A percentile compares a stretch with the other conserved stretches of the same genome.
Evolutionary conservation across 1,284 basidiomycete species (phyloP).

Genomic region (Cutaneotrichosporon curvatum): DNA sequence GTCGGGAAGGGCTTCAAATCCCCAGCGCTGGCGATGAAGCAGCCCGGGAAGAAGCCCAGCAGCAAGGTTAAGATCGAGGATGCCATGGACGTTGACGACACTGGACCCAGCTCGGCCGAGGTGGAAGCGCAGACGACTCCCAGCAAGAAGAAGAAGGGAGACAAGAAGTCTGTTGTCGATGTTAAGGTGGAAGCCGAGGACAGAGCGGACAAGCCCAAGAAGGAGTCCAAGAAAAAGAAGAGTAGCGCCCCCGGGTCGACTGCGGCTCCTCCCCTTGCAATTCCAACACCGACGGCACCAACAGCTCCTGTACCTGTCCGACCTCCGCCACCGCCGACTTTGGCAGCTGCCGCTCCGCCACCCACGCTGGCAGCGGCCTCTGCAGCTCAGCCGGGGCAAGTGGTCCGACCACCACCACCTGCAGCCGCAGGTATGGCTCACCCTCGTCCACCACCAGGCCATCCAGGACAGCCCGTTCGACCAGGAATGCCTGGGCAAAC

Average conservation of each 20-base stretch:
- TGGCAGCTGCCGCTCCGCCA: not conserved
- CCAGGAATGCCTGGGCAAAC: not conserved
- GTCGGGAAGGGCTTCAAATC: slow-evolving; percentile 17
- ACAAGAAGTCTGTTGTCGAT: no score
- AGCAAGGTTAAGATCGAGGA: slow-evolving; percentile 11
- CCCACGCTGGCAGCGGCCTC: not conserved
- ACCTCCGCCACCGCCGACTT: not conserved
- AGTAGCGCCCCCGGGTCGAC: slow-evolving; percentile 2
- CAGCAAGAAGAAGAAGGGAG: slow-evolving; percentile 13
- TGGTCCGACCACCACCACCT: slow-evolving; percentile 1
- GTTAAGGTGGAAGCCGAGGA: no score
- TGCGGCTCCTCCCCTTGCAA: not conserved
- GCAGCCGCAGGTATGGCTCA: slow-evolving; percentile 5
- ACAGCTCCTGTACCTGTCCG: not conserved
- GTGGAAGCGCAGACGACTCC: slow-evolving; percentile 1
- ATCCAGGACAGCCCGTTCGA: not conserved
- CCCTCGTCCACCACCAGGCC: not conserved
- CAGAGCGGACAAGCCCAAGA: slow-evolving; percentile 9
- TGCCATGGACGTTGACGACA: slow-evolving; percentile 17
- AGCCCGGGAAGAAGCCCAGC: slow-evolving; percentile 9
- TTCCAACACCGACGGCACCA: not conserved
- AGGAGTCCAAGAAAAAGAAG: slow-evolving; percentile 26
- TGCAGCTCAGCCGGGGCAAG: not conserved
- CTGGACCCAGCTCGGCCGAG: not conserved
- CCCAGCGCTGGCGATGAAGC: slow-evolving; percentile 16